Conservation (phyloP, 148 eudicot genomes). For the Rhododendron williamsianum region DNA sequence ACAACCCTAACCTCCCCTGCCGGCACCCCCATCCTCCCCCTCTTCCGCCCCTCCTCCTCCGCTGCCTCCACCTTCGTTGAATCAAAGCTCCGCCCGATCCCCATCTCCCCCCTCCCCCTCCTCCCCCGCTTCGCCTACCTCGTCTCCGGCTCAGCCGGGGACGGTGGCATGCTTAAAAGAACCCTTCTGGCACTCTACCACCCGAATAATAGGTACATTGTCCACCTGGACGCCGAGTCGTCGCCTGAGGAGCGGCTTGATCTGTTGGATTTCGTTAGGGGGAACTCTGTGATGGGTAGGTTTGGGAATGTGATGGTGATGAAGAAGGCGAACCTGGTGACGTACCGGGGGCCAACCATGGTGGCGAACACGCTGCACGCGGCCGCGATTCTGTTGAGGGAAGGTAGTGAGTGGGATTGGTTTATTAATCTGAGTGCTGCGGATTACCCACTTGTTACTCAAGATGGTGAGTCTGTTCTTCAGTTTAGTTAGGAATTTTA, state of each 20-base stretch:
- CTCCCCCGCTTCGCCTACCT: conserved; percentile 79
- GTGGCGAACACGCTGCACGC: conserved; percentile 83
- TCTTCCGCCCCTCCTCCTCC: conserved; percentile 21
- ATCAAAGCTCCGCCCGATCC: conserved; percentile 57
- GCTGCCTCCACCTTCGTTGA: conserved; percentile 54
- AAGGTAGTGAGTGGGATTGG: conserved; percentile 83
- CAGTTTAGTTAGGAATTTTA: neutral
- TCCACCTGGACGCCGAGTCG: conserved; percentile 82
- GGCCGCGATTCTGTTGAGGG: conserved; percentile 68
- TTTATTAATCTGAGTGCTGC: conserved; percentile 93
- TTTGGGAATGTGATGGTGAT: conserved; percentile 72
- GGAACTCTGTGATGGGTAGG: conserved; percentile 33
- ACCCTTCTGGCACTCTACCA: conserved; percentile 62
- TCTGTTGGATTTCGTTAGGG: conserved; percentile 46
- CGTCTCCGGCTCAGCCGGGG: conserved; percentile 80
- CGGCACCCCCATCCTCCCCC: conserved; percentile 26
- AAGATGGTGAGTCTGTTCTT: conserved; percentile 58
- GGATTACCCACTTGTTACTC: conserved; percentile 88
- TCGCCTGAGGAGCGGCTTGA: conserved; percentile 53
- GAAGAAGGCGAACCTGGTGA: conserved; percentile 71
- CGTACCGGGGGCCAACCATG: conserved; percentile 91
- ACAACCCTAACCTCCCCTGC: conserved; percentile 51
- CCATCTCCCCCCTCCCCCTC: conserved; percentile 34
- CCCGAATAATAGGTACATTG: conserved; percentile 66
- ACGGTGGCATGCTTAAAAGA: conserved; percentile 61